A percentile compares a stretch with the other conserved stretches of the same genome.
Evolutionary conservation across 768 basidiomycete genomes (phyloP).

Genomic region (Naganishia vishniacii): DNA sequence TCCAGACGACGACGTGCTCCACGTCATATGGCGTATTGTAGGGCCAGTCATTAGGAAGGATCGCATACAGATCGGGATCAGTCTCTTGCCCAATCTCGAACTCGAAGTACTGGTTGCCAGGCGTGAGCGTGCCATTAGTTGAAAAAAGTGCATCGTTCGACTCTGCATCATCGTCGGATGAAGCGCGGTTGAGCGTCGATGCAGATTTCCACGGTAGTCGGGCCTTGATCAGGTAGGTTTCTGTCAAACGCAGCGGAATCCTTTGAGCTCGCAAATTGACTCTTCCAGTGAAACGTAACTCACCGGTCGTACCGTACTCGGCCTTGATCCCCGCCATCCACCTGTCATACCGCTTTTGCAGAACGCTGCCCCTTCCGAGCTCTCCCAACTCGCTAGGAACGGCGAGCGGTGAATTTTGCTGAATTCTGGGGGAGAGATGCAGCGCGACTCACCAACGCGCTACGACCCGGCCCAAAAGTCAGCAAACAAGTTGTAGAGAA

Average conservation of each 20-base stretch:
- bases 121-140: not conserved
- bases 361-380: constrained; percentile 17
- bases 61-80: constrained; percentile 36
- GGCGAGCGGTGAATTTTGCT: not conserved
- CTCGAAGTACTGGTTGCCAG: not conserved
- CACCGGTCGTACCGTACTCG: constrained; percentile 41
- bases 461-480: not conserved
- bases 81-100: constrained; percentile 26
- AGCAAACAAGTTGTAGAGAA: not conserved
- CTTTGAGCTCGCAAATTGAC: not conserved
- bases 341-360: constrained; percentile 34
- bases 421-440: not conserved
- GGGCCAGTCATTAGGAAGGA: constrained; percentile 47
- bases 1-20: constrained; percentile 45
- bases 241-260: constrained; percentile 11
- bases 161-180: not conserved
- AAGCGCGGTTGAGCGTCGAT: not conserved
- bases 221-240: constrained; percentile 41
- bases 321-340: constrained; percentile 39
- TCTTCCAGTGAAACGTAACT: constrained; percentile 11
- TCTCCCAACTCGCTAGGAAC: constrained; percentile 16
- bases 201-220: constrained; percentile 38
- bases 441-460: constrained; percentile 13
- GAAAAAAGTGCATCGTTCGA: not conserved
- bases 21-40: constrained; percentile 44